A percentile compares a stretch with the other conserved stretches of the same genome.
These are phyloP conservation scores for Talaromyces sp. DNA, from an alignment of 2,329 filamentous ascomycete genomes.

Conservation along the genomic window DNA sequence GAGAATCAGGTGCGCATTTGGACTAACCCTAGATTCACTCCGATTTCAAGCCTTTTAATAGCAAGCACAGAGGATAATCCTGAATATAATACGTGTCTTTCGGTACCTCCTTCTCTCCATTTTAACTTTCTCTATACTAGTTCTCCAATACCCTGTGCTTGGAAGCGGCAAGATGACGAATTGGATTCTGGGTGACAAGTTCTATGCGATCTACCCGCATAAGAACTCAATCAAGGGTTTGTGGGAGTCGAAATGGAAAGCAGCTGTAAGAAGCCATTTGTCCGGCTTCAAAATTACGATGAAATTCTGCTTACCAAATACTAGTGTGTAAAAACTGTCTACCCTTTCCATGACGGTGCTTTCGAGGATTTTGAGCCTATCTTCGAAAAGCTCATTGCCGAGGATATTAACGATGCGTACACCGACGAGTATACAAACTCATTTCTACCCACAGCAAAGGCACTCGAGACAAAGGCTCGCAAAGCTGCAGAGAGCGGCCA, in stretches of 20 bases:
- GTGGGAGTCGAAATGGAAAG: slow-evolving; percentile 74
- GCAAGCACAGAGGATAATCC: background rate
- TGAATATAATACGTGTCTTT: background rate
- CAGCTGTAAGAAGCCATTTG: slow-evolving; percentile 47
- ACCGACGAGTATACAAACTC: slow-evolving; percentile 59
- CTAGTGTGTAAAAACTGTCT: slow-evolving; percentile 57
- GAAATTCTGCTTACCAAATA: background rate
- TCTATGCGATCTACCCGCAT: slow-evolving; percentile 49
- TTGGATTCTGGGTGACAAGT: slow-evolving; percentile 43
- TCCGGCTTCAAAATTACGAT: background rate
- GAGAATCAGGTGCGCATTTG: background rate
- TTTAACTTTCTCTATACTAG: background rate
- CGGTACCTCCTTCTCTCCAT: background rate
- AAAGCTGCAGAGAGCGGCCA: slow-evolving; percentile 47
- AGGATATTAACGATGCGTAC: slow-evolving; percentile 60
- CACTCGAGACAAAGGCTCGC: slow-evolving; percentile 51
- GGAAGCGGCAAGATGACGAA: slow-evolving; percentile 5
- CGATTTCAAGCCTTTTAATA: background rate
- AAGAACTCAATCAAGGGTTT: slow-evolving; percentile 56
- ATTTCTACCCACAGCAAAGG: slow-evolving; percentile 58
- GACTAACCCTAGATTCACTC: background rate
- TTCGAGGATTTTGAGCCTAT: slow-evolving; percentile 66
- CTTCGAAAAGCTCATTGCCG: slow-evolving; percentile 57
- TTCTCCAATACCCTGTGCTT: background rate
- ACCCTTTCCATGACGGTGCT: slow-evolving; percentile 69